Evolutionary conservation across 2,329 filamentous ascomycete species (phyloP).

Genomic region (Aaosphaeria pasadenensis): DNA sequence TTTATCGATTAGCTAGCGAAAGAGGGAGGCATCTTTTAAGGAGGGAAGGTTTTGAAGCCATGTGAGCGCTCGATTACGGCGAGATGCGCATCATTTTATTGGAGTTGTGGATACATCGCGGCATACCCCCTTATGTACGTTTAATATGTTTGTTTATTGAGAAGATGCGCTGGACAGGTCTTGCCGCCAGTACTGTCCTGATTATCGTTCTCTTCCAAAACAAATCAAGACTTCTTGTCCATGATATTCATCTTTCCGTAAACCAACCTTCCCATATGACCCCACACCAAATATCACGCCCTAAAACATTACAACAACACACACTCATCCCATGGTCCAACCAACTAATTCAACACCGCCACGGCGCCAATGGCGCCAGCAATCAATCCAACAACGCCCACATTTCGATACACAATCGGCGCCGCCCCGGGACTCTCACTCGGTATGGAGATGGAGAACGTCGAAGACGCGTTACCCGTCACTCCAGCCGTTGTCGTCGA

Average conservation of each 20-base stretch:
- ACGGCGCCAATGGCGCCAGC: constrained; percentile 9
- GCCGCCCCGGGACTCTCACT: constrained; percentile 1
- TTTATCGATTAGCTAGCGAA: too few relatives aligned
- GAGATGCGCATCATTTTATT: too few relatives aligned
- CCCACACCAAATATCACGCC: not conserved
- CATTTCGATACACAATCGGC: constrained; percentile 6
- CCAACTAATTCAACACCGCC: constrained; percentile 4
- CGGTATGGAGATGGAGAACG: not conserved
- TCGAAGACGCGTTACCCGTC: not conserved
- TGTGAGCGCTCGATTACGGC: too few relatives aligned
- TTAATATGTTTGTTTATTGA: too few relatives aligned
- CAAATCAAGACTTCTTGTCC: not conserved
- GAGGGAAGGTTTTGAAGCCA: too few relatives aligned
- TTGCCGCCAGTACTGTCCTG: not conserved
- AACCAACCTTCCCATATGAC: not conserved
- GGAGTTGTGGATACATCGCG: too few relatives aligned
- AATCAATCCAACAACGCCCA: constrained; percentile 6
- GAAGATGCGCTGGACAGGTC: not conserved
- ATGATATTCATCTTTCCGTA: not conserved
- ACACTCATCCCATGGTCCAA: not conserved
- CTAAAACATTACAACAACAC: not conserved
- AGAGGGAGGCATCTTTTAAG: too few relatives aligned
- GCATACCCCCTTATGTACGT: too few relatives aligned
- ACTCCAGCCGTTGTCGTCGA: not conserved
- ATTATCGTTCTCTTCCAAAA: not conserved